These are phyloP conservation scores for Aspergillus sclerotioniger DNA, from an alignment of 495 filamentous ascomycete genomes.

Conservation along the genomic window DNA sequence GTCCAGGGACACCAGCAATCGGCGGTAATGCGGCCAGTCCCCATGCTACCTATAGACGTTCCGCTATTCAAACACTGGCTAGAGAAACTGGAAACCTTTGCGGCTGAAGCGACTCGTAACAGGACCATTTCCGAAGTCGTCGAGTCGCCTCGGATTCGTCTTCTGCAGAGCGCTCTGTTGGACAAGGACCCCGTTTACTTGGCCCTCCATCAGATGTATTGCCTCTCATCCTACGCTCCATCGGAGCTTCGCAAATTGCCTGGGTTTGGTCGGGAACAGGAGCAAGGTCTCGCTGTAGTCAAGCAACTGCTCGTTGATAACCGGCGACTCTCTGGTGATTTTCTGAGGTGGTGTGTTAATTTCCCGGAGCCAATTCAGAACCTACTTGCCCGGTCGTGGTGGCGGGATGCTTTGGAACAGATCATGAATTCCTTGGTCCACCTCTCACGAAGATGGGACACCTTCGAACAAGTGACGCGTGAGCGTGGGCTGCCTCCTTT, in stretches of 20 bases:
- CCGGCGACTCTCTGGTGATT: slow-evolving; percentile 25
- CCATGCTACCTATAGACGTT: slow-evolving; percentile 5
- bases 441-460: slow-evolving; percentile 29
- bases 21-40: neutral
- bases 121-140: slow-evolving; percentile 25
- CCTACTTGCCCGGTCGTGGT: slow-evolving; percentile 25
- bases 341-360: slow-evolving; percentile 49
- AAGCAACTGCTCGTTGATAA: slow-evolving; percentile 38
- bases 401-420: slow-evolving; percentile 24
- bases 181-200: slow-evolving; percentile 61
- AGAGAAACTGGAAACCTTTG: slow-evolving; percentile 14
- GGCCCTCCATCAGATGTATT: slow-evolving; percentile 67
- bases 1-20: neutral
- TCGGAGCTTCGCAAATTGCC: slow-evolving; percentile 19
- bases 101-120: neutral
- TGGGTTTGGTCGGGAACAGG: slow-evolving; percentile 17
- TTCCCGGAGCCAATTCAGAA: slow-evolving; percentile 46
- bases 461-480: slow-evolving; percentile 30
- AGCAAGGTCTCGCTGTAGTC: slow-evolving; percentile 28
- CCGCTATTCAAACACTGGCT: slow-evolving; percentile 18
- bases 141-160: slow-evolving; percentile 51
- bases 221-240: slow-evolving; percentile 39
- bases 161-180: slow-evolving; percentile 57
- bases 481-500: slow-evolving; percentile 54
- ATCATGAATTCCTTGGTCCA: slow-evolving; percentile 35